Conservation (phyloP, 306 rosid genomes). For the Ochetophila trinervis region DNA sequence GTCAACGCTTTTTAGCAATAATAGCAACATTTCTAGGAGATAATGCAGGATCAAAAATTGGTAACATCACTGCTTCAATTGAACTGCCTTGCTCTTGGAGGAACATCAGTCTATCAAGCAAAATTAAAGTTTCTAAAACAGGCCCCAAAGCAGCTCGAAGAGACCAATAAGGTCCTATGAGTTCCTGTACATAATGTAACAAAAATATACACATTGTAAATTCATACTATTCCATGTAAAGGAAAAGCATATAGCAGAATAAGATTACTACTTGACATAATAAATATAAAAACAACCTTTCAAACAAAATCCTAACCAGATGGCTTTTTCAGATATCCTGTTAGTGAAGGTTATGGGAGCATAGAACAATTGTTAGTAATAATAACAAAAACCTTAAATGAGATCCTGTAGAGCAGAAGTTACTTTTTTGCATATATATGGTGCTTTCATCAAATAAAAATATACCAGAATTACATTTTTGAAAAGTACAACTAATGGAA, state of each 20-base stretch:
- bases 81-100: conserved; percentile 77
- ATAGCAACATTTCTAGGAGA: conserved; percentile 91
- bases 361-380: too few relatives aligned
- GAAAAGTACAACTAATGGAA: too few relatives aligned
- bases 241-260: background rate
- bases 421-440: too few relatives aligned
- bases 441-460: too few relatives aligned
- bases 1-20: conserved; percentile 61
- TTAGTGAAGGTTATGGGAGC: too few relatives aligned
- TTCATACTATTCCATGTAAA: background rate
- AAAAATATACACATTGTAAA: background rate
- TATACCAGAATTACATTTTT: too few relatives aligned
- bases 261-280: too few relatives aligned
- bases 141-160: conserved; percentile 95
- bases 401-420: too few relatives aligned
- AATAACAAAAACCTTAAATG: too few relatives aligned
- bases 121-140: conserved; percentile 74
- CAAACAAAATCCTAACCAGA: too few relatives aligned
- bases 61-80: conserved; percentile 58
- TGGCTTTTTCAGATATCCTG: too few relatives aligned
- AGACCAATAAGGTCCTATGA: conserved; percentile 88
- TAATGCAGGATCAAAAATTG: conserved; percentile 71
- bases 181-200: conserved; percentile 49
- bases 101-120: conserved; percentile 85
- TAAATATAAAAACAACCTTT: too few relatives aligned